Evolutionary conservation across 805 yeast species (phyloP), one percentile per base, ranked within the genome.

Genomic region (Pichia sporocuriosa): DNA sequence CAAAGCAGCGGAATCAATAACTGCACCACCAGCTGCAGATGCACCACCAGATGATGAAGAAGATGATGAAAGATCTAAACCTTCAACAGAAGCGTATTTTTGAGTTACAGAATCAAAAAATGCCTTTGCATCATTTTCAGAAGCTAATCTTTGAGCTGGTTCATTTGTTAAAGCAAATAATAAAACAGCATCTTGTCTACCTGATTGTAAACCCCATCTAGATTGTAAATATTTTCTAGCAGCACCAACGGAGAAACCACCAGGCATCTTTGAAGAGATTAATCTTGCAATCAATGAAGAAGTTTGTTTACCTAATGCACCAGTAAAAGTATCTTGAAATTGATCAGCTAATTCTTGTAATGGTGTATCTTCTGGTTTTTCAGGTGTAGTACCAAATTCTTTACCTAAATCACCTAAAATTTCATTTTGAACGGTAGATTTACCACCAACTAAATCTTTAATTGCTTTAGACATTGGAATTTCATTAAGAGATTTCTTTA

Each of bases 281-380:
- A 93, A 74, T 68, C 97, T 82, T 49, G 95, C 85, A 49, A 90
- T 72, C 57, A 93, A 75, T 23, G 96, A 83, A 29, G 88, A 68
- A 2, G 97, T 83, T 58, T 89, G 95, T 66, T 93, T 93, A 63
- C 99, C 99, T 52, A 93, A 76, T 51, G 79, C 74, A 53, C 97
- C 97, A 51, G 69, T 61, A 72, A 87, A 93, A 22, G 89, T 70
- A 51, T 87, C 96, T 70, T 90, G 96, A 77, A 93, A 86, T 56
- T 77, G 81, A 60, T 87, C 97, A 37, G 97, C 97, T 63, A 93
- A 79, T 67, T 93, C 99, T 59, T 79, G 84, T 55, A 93, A 75
- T 48, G 98, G 98, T 32, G 95, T 84, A 61, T 93, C 99, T 69
- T 93, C 99, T 48, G 99, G 97, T 68, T 93, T 93, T 68, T 93